These are phyloP conservation scores for Diaporthe nobilis DNA, from an alignment of 2,329 filamentous ascomycete genomes.

Conservation along the genomic window DNA sequence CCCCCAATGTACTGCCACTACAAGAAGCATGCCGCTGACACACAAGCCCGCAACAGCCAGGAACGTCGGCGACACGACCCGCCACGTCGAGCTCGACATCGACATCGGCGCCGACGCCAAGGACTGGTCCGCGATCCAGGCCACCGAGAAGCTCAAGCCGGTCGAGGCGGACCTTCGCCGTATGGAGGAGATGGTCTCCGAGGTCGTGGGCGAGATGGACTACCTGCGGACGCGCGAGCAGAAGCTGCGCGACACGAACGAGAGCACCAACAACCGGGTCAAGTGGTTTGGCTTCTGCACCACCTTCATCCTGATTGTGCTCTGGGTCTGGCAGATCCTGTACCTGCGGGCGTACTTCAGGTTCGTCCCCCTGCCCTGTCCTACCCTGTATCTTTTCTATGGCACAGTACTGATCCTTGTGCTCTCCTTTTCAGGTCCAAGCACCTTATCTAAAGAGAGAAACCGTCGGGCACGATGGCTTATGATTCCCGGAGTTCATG, in stretches of 20 bases:
- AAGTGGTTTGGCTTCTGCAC: conserved; percentile 98
- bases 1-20: conserved; percentile 2
- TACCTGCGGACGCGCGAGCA: conserved; percentile 92
- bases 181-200: conserved; percentile 89
- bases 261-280: conserved; percentile 98
- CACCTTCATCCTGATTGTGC: conserved; percentile 88
- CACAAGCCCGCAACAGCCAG: conserved; percentile 37
- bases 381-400: no score
- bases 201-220: conserved; percentile 96
- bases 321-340: conserved; percentile 97
- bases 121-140: conserved; percentile 97
- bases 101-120: conserved; percentile 97
- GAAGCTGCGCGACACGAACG: conserved; percentile 97
- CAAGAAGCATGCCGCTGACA: conserved; percentile 27
- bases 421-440: conserved; percentile 66
- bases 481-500: conserved; percentile 43
- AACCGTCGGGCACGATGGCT: conserved; percentile 39
- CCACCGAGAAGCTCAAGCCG: conserved; percentile 97
- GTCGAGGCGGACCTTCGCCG: conserved; percentile 94
- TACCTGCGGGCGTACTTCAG: conserved; percentile 98
- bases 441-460: conserved; percentile 72
- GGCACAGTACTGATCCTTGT: conserved; percentile 31
- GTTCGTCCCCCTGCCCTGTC: conserved; percentile 53
- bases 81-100: conserved; percentile 91
- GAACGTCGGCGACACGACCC: conserved; percentile 65